Conservation (phyloP, 306 rosid species). For the Citrullus amarus region DNA sequence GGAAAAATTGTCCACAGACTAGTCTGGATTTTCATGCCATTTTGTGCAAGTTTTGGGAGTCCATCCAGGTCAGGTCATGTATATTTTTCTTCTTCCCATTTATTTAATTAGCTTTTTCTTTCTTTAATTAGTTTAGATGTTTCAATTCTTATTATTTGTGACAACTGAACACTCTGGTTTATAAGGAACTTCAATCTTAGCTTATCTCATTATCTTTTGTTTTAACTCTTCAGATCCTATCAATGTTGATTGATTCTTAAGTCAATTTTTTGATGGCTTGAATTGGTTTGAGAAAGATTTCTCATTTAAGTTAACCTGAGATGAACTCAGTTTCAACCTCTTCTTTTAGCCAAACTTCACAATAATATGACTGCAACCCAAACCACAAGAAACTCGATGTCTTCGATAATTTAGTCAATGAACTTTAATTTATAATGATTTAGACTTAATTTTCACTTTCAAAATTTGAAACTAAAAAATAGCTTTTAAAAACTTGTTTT, state of each 20-base stretch:
- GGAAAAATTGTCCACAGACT: neutral
- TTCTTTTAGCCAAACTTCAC: too few relatives aligned
- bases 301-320: too few relatives aligned
- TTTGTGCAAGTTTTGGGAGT: conserved; percentile 10
- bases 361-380: too few relatives aligned
- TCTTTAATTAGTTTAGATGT: neutral
- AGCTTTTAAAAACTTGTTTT: too few relatives aligned
- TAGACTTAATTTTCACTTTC: too few relatives aligned
- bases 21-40: conserved; percentile 10
- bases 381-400: too few relatives aligned
- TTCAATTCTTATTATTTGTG: neutral
- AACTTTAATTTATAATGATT: too few relatives aligned
- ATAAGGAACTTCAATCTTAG: neutral
- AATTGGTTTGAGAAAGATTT: neutral
- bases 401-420: too few relatives aligned
- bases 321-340: too few relatives aligned
- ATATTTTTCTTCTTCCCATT: conserved; percentile 8
- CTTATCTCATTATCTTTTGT: neutral
- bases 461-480: too few relatives aligned
- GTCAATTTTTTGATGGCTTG: neutral
- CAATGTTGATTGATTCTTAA: neutral
- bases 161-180: neutral
- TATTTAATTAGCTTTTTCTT: neutral
- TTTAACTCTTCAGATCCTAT: neutral
- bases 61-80: conserved; percentile 6